These are phyloP conservation scores for Backusella australiensis DNA, from an alignment of 192 early-diverging fungal species.

Conservation along the genomic window DNA sequence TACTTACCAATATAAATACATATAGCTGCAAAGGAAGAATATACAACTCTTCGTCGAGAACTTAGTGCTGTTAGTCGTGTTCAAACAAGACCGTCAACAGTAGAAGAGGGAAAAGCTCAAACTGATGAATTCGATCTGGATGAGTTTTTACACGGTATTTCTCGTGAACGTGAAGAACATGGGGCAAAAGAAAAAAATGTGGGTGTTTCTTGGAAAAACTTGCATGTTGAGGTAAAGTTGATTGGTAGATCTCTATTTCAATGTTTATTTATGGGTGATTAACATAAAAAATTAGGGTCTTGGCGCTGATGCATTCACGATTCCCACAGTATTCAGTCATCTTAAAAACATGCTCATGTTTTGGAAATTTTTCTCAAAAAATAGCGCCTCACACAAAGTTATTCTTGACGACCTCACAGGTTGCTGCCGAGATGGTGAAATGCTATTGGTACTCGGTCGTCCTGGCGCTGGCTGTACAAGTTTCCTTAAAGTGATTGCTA, in stretches of 20 bases:
- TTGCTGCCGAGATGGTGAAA: slow-evolving; percentile 70
- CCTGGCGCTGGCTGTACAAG: slow-evolving; percentile 69
- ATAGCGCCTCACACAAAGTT: slow-evolving; percentile 22
- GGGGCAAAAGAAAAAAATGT: slow-evolving; percentile 30
- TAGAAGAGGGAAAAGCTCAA: slow-evolving; percentile 23
- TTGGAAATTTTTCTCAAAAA: background rate
- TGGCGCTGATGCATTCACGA: slow-evolving; percentile 29
- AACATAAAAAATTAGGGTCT: slow-evolving; percentile 11
- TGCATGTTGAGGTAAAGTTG: slow-evolving; percentile 22
- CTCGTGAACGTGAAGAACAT: background rate
- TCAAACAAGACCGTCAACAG: slow-evolving; percentile 2
- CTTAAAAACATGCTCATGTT: background rate
- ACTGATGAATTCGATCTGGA: slow-evolving; percentile 30
- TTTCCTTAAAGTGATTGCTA: slow-evolving; percentile 58
- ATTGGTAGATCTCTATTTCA: background rate
- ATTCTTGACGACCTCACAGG: slow-evolving; percentile 64
- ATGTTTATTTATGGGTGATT: background rate
- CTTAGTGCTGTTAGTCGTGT: slow-evolving; percentile 26
- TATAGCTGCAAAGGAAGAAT: slow-evolving; percentile 25
- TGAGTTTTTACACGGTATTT: slow-evolving; percentile 25
- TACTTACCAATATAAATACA: background rate
- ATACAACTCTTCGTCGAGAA: slow-evolving; percentile 18
- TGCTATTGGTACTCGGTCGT: slow-evolving; percentile 67
- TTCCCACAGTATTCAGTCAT: slow-evolving; percentile 12
- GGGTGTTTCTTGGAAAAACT: slow-evolving; percentile 33